Evolutionary conservation across 108 stramenopile genomes (phyloP).

Genomic region (Craspedostauros australis): DNA sequence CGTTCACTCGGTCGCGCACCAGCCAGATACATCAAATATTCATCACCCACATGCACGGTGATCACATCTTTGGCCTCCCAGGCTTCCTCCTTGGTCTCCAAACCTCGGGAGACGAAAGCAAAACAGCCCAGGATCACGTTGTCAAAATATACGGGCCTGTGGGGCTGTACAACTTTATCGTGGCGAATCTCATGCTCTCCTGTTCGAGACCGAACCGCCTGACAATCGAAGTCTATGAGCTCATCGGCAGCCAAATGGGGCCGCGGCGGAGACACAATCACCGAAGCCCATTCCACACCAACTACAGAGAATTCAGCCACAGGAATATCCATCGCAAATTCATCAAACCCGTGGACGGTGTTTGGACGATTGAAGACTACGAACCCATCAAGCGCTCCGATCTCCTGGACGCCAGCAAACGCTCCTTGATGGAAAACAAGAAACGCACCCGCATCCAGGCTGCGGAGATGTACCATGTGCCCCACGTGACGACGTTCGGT

Average conservation of each 20-base stretch:
- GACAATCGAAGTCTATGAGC: constrained; percentile 54
- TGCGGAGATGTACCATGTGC: constrained; percentile 69
- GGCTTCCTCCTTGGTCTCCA: constrained; percentile 55
- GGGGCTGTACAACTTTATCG: constrained; percentile 70
- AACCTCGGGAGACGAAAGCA: constrained; percentile 9
- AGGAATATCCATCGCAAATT: constrained; percentile 16
- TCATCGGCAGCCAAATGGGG: constrained; percentile 53
- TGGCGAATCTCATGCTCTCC: constrained; percentile 41
- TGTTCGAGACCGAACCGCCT: constrained; percentile 43
- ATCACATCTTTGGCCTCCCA: constrained; percentile 89
- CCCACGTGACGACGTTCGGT: constrained; percentile 77
- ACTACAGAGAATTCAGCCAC: constrained; percentile 58
- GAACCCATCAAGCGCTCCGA: constrained; percentile 13
- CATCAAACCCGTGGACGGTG: constrained; percentile 39
- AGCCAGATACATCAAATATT: constrained; percentile 49
- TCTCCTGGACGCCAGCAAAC: neutral
- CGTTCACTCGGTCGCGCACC: constrained; percentile 31
- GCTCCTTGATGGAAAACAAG: neutral
- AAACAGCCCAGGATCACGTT: constrained; percentile 1
- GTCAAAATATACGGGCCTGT: constrained; percentile 75
- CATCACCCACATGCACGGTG: constrained; percentile 91
- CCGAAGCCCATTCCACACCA: constrained; percentile 40
- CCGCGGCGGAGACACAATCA: constrained; percentile 17
- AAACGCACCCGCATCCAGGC: constrained; percentile 52
- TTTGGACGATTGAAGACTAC: constrained; percentile 54